Evolutionary conservation across 495 filamentous ascomycete species (phyloP).

Genomic region (Tuber calosporum): DNA sequence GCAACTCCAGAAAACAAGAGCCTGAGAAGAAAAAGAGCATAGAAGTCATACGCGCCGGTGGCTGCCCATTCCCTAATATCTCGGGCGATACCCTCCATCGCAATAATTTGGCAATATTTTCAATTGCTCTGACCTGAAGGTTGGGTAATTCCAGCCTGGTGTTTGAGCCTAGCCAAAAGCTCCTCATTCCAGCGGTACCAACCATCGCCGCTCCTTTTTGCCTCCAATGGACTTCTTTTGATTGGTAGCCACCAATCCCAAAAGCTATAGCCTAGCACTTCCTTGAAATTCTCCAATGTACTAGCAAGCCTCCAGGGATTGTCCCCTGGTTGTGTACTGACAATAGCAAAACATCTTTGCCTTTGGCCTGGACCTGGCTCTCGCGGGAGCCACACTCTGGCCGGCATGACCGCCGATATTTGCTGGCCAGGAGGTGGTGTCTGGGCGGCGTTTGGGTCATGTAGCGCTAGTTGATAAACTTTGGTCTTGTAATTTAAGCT

Average conservation of each 20-base stretch:
- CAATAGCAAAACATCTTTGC: constrained; percentile 56
- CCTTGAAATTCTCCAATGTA: constrained; percentile 58
- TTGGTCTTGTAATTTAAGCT: constrained; percentile 55
- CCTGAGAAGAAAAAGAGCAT: neutral
- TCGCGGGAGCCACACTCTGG: constrained; percentile 29
- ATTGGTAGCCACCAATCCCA: constrained; percentile 70
- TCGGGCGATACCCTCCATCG: neutral
- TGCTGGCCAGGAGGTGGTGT: constrained; percentile 38
- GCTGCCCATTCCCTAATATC: neutral
- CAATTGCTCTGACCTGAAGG: neutral
- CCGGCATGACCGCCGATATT: constrained; percentile 46
- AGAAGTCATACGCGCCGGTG: neutral
- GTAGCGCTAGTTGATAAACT: constrained; percentile 67
- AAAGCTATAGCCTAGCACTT: constrained; percentile 63
- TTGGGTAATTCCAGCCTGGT: constrained; percentile 34
- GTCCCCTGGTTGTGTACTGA: constrained; percentile 62
- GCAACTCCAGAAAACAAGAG: neutral
- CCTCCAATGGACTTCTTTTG: constrained; percentile 51
- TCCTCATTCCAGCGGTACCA: constrained; percentile 36
- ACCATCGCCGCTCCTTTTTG: constrained; percentile 48
- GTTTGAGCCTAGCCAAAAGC: constrained; percentile 33
- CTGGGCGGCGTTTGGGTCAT: constrained; percentile 53
- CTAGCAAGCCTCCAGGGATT: constrained; percentile 71
- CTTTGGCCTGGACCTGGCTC: constrained; percentile 20
- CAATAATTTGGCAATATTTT: neutral